These are phyloP conservation scores for Datisca glomerata DNA, from an alignment of 306 rosid genomes.

Conservation along the genomic window DNA sequence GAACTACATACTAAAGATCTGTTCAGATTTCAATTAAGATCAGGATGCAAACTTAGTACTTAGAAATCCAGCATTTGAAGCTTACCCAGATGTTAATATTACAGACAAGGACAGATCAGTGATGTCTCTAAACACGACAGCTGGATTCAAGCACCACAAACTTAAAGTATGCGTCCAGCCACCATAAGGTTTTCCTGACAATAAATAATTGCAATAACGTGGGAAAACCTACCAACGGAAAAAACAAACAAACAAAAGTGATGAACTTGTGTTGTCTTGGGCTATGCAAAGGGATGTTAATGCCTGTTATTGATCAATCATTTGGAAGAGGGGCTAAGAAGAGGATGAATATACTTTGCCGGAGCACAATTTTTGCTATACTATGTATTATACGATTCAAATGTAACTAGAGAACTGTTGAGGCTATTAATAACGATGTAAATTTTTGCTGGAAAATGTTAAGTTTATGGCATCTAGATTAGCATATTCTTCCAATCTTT, in stretches of 20 bases:
- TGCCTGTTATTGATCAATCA: no score
- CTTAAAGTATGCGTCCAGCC: constrained; percentile 75
- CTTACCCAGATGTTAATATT: constrained; percentile 89
- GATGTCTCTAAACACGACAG: constrained; percentile 86
- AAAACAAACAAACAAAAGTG: constrained; percentile 1
- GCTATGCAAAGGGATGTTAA: no score
- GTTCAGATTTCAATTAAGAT: neutral
- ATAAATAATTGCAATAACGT: neutral
- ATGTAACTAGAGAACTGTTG: no score
- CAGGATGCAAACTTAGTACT: neutral
- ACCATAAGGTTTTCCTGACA: constrained; percentile 53
- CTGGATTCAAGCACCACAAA: constrained; percentile 97
- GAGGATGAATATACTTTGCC: no score
- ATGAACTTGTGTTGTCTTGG: neutral
- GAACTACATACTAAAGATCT: neutral
- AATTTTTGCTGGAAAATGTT: no score
- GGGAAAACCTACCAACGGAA: neutral
- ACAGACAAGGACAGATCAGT: constrained; percentile 76
- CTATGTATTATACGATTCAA: no score
- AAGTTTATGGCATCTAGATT: no score
- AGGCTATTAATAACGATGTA: no score
- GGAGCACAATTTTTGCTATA: no score
- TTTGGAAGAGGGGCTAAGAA: no score
- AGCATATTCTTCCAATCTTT: no score
- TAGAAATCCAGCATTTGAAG: constrained; percentile 4